These are phyloP conservation scores for Suhomyces faveliae DNA, from an alignment of 805 yeast species.

Conservation along the genomic window DNA sequence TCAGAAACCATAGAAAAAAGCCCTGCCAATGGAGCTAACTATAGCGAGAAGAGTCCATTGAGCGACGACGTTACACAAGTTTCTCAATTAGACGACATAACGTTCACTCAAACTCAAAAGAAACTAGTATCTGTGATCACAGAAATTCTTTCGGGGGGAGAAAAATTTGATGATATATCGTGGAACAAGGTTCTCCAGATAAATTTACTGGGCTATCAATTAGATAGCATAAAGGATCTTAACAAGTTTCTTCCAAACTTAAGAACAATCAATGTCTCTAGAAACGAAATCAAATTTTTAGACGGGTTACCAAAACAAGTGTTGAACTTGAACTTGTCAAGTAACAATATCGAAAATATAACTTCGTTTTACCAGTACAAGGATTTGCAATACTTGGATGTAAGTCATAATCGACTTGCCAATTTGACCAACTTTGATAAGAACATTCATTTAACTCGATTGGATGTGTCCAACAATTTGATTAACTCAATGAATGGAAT, in stretches of 20 bases:
- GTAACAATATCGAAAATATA: constrained; percentile 40
- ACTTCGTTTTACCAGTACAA: constrained; percentile 40
- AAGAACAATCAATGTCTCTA: constrained; percentile 36
- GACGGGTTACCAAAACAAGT: constrained; percentile 46
- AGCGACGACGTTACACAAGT: constrained; percentile 39
- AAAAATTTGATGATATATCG: constrained; percentile 30
- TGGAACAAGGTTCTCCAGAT: constrained; percentile 45
- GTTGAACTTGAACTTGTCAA: constrained; percentile 37
- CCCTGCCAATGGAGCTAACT: neutral
- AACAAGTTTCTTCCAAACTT: constrained; percentile 45
- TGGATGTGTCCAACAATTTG: constrained; percentile 38
- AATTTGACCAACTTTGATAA: constrained; percentile 35
- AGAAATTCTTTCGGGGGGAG: constrained; percentile 34
- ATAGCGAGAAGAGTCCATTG: constrained; percentile 10
- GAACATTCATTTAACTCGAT: constrained; percentile 43
- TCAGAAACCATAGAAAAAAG: constrained; percentile 7
- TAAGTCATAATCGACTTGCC: constrained; percentile 36
- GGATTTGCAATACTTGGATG: constrained; percentile 43
- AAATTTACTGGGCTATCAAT: constrained; percentile 29
- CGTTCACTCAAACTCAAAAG: constrained; percentile 48
- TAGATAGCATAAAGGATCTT: constrained; percentile 45
- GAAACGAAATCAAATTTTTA: constrained; percentile 41
- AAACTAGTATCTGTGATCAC: constrained; percentile 47
- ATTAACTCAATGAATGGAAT: constrained; percentile 38
- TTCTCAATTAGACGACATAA: constrained; percentile 42